These are phyloP conservation scores for Lodderomyces beijingensis DNA, from an alignment of 1,139 yeast genomes.

Conservation along the genomic window DNA sequence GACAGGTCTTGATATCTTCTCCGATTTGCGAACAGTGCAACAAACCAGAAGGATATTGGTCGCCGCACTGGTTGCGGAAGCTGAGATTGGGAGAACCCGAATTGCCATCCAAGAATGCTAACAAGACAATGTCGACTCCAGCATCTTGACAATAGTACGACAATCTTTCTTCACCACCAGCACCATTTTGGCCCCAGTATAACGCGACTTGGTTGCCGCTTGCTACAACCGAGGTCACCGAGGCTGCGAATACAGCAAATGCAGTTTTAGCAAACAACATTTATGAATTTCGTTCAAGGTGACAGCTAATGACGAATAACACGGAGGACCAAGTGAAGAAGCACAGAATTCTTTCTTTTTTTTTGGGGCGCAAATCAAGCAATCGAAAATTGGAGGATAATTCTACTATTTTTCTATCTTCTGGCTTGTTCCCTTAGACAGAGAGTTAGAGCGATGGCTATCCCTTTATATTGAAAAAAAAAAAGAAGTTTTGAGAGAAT, in stretches of 20 bases:
- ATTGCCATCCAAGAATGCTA: conserved; percentile 67
- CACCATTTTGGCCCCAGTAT: conserved; percentile 82
- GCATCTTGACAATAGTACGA: conserved; percentile 64
- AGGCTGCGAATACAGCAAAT: conserved; percentile 10
- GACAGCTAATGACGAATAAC: no score
- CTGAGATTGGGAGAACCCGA: conserved; percentile 49
- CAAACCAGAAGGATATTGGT: conserved; percentile 51
- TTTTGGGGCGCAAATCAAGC: no score
- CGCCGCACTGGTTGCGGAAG: conserved; percentile 65
- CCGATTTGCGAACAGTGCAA: conserved; percentile 62
- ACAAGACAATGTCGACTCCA: conserved; percentile 64
- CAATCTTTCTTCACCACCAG: conserved; percentile 64
- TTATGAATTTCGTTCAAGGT: no score
- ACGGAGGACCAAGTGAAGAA: no score
- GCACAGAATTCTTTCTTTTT: no score
- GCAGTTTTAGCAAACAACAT: conserved; percentile 11
- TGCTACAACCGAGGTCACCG: conserved; percentile 36
- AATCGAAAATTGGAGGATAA: no score
- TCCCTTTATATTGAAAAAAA: no score
- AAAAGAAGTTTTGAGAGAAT: no score
- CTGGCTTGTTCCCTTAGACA: no score
- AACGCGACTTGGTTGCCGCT: conserved; percentile 59
- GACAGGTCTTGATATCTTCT: conserved; percentile 74
- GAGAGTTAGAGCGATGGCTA: no score
- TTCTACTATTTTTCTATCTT: no score